Evolutionary conservation across 768 basidiomycete genomes (phyloP).

Genomic region (Lyophyllum decastes): DNA sequence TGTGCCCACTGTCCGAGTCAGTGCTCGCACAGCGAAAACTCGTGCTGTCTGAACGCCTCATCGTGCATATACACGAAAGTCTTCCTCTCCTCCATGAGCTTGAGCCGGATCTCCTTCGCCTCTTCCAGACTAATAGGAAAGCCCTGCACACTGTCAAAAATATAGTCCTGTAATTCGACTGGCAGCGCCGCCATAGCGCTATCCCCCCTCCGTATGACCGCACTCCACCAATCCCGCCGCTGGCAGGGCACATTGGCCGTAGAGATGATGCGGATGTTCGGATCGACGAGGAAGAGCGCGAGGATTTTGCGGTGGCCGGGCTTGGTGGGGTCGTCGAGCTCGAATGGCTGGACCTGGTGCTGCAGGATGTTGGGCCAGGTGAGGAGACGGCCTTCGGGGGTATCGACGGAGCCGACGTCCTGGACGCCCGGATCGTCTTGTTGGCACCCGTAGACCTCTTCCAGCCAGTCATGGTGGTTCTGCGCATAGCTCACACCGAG

Average conservation of each 20-base stretch:
- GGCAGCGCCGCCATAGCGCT: slow-evolving; percentile 19
- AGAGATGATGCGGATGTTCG: slow-evolving; percentile 23
- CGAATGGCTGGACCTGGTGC: slow-evolving; percentile 12
- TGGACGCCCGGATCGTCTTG: slow-evolving; percentile 7
- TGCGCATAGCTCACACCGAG: slow-evolving; percentile 16
- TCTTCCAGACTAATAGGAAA: slow-evolving; percentile 24
- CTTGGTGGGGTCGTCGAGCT: slow-evolving; percentile 11
- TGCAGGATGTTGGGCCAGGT: slow-evolving; percentile 19
- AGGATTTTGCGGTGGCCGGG: slow-evolving; percentile 17
- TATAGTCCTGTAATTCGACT: slow-evolving; percentile 19
- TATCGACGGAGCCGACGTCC: slow-evolving; percentile 8
- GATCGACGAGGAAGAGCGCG: slow-evolving; percentile 21
- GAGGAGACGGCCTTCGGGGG: slow-evolving; percentile 17
- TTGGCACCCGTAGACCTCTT: slow-evolving; percentile 4
- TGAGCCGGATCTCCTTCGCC: slow-evolving; percentile 21
- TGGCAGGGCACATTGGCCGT: slow-evolving; percentile 29
- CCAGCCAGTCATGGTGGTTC: slow-evolving; percentile 22
- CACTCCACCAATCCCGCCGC: slow-evolving; percentile 23
- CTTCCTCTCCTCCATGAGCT: slow-evolving; percentile 29
- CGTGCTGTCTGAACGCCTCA: slow-evolving; percentile 2
- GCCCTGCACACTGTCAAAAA: slow-evolving; percentile 18
- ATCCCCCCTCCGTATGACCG: slow-evolving; percentile 6
- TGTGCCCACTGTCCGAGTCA: too few species aligned
- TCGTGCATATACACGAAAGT: slow-evolving; percentile 14
- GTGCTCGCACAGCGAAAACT: slow-evolving; percentile 23